Base-by-base conservation (phyloP, 192 early-diverging fungal genomes). In the Coemansia sp. region DNA sequence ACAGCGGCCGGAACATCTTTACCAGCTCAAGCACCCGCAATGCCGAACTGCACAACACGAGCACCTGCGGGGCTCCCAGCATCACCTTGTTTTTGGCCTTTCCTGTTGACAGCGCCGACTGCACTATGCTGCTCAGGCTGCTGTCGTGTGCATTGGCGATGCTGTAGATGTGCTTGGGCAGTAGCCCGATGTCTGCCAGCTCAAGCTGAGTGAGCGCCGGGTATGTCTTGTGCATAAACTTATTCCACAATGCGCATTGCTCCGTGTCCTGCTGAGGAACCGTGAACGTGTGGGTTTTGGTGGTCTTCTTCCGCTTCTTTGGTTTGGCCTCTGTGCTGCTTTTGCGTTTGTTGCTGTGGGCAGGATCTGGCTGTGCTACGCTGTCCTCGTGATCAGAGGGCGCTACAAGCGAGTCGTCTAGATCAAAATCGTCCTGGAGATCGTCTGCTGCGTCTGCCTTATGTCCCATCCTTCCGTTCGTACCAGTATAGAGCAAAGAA, bases 11-110 rank as follows among this genome's bases (percentile, higher is more conserved):
- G 21, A 69, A 18, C 16, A 45, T 45, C 23, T 58, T 62, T 44
- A 79, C 70, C 51, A 79, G 36, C 10, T 79, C 76, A 0, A 79
- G 15, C 14, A 64, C 76, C 2, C 76, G 48, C 18, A 73, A 34
- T 20, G 76, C 76, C 8, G 69, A 69, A 41, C 76, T 69, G 52
- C 69, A 62, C 7, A 79, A 50, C 5, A 79, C 57, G 3, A 79
- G 63, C 18, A 73, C 62, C 21, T 66, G 69, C 3, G 76, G 76
- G 11, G 70, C 70, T 3, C 70, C 76, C 14, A 48, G 42, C 36
- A 55, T 60, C 16, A 64, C 62, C 43, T 69, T 69, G 51, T 65
- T 63, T 50, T 71, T 77, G 42, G 46, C 58, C 48, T 66, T 64
- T 9, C 56, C 64, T 14, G 51, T 48, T 0, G 66, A 56, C 26